These are phyloP conservation scores for Aspergillus flavus DNA, from an alignment of 2,329 filamentous ascomycete genomes.

Conservation along the genomic window DNA sequence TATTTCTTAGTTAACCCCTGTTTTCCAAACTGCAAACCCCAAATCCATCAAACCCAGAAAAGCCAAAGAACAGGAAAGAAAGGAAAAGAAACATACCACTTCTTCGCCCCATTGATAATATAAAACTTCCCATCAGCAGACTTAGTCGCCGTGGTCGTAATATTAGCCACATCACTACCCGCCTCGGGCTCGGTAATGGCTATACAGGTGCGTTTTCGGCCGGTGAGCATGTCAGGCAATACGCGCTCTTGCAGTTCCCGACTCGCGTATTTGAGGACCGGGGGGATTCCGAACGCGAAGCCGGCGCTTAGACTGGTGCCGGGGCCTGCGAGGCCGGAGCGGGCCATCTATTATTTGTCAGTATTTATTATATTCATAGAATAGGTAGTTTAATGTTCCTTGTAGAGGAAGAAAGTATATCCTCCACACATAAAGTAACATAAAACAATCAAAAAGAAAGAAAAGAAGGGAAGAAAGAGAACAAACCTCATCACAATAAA, in stretches of 20 bases:
- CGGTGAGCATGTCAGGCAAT: conserved; percentile 68
- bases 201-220: conserved; percentile 70
- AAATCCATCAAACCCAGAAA: neutral
- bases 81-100: conserved; percentile 56
- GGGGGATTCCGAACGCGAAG: conserved; percentile 72
- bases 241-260: conserved; percentile 64
- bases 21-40: neutral
- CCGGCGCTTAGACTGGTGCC: conserved; percentile 68
- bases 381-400: neutral
- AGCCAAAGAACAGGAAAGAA: neutral
- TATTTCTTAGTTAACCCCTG: neutral
- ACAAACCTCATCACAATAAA: conserved; percentile 67
- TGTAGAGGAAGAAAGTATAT: no score
- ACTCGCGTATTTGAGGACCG: conserved; percentile 69
- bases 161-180: conserved; percentile 73
- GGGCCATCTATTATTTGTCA: conserved; percentile 54
- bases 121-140: conserved; percentile 66
- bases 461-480: neutral
- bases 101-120: conserved; percentile 74
- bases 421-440: neutral
- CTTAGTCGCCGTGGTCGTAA: conserved; percentile 67
- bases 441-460: no score
- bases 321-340: conserved; percentile 67
- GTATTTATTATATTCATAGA: neutral
- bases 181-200: conserved; percentile 78